Conservation (phyloP, 139 green algal species). For the Mesostigma viride region DNA sequence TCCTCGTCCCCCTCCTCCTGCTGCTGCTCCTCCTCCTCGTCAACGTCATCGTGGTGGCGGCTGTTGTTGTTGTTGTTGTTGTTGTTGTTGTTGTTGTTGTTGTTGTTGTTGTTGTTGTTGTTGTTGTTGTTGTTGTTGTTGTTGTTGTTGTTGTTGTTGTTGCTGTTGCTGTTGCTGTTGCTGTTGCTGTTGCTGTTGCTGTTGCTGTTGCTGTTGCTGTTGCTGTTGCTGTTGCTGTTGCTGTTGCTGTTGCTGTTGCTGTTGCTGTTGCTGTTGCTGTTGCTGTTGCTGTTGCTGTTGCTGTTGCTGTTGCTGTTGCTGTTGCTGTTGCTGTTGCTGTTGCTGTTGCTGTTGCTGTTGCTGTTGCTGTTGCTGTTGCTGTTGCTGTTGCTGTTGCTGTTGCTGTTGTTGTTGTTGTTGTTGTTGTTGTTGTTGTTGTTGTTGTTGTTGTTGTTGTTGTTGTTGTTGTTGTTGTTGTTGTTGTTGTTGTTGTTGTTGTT, state of each 20-base stretch:
- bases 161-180: background rate
- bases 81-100: conserved; percentile 9
- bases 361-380: background rate
- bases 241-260: background rate
- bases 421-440: too few relatives aligned
- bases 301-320: background rate
- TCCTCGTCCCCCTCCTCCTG: too few relatives aligned
- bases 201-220: background rate
- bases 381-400: too few relatives aligned
- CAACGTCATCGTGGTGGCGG: too few relatives aligned
- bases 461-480: too few relatives aligned
- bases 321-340: background rate
- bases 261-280: background rate
- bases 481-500: too few relatives aligned
- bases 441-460: too few relatives aligned
- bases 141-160: background rate
- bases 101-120: conserved; percentile 4
- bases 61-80: conserved; percentile 9
- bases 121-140: conserved; percentile 2
- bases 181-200: background rate
- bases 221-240: background rate
- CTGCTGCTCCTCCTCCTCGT: background rate
- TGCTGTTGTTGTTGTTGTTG: too few relatives aligned
- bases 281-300: background rate
- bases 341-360: background rate